A percentile compares a stretch with the other conserved stretches of the same genome.
Conservation (phyloP, 139 green algal genomes). For the Chlorella sorokiniana region DNA sequence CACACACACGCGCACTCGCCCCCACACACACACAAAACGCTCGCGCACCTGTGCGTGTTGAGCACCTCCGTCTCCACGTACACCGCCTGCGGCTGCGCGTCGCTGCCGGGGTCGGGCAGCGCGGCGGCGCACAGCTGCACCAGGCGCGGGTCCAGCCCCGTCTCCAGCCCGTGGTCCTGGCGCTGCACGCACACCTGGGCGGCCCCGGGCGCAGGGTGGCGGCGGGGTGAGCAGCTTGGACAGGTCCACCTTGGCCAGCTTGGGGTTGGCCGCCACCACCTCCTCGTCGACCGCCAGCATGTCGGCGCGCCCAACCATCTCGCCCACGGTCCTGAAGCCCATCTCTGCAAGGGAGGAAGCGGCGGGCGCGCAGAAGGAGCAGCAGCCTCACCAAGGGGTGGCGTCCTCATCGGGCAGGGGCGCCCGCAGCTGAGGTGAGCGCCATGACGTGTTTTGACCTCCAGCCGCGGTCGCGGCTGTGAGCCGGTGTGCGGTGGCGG, state of each 20-base stretch:
- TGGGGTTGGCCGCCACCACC: slow-evolving; percentile 63
- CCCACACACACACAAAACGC: too few relatives aligned
- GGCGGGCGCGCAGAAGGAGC: not conserved
- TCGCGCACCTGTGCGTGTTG: slow-evolving; percentile 82
- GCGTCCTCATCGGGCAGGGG: not conserved
- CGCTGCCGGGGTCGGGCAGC: slow-evolving; percentile 28
- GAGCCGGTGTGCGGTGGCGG: too few relatives aligned
- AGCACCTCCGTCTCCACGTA: slow-evolving; percentile 78
- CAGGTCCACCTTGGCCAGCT: slow-evolving; percentile 84
- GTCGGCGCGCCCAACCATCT: slow-evolving; percentile 93
- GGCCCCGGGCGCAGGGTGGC: slow-evolving; percentile 79
- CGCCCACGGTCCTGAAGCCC: slow-evolving; percentile 81
- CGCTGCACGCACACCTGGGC: slow-evolving; percentile 70
- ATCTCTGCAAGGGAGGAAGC: slow-evolving; percentile 41
- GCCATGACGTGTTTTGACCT: not conserved
- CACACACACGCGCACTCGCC: not conserved
- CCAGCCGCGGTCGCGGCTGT: too few relatives aligned
- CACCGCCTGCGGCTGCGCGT: slow-evolving; percentile 53
- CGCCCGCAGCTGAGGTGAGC: not conserved
- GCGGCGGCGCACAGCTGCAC: slow-evolving; percentile 74
- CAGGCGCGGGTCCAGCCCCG: slow-evolving; percentile 81
- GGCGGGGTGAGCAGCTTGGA: slow-evolving; percentile 79
- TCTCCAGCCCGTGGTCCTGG: slow-evolving; percentile 89
- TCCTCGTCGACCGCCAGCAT: slow-evolving; percentile 76
- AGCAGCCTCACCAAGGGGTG: not conserved